Evolutionary conservation across 495 filamentous ascomycete species (phyloP).

Genomic region (Hypoxylon fragiforme): DNA sequence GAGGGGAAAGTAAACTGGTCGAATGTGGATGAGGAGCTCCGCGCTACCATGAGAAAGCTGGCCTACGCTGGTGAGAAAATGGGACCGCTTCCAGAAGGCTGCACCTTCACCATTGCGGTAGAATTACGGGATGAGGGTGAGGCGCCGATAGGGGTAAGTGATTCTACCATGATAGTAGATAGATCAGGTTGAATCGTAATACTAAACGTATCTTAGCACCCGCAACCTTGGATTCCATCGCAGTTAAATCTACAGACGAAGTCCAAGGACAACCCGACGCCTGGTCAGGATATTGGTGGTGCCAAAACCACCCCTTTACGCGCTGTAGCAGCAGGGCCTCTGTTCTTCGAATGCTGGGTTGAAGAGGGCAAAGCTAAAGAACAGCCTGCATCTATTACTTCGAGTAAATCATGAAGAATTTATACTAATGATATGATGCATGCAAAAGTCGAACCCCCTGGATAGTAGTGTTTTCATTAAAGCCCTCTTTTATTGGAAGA

Average conservation of each 20-base stretch:
- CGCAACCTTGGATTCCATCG: constrained; percentile 69
- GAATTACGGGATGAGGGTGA: constrained; percentile 76
- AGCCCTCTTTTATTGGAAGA: not conserved
- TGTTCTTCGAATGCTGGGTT: constrained; percentile 70
- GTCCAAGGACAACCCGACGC: constrained; percentile 38
- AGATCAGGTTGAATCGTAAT: not conserved
- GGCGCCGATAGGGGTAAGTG: constrained; percentile 69
- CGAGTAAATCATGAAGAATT: constrained; percentile 4
- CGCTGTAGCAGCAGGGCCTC: constrained; percentile 63
- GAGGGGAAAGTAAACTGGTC: constrained; percentile 43
- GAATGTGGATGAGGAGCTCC: constrained; percentile 51
- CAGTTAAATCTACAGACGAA: constrained; percentile 52
- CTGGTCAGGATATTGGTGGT: constrained; percentile 49
- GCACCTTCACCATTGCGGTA: constrained; percentile 84
- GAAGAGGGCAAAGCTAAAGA: constrained; percentile 56
- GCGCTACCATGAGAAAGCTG: constrained; percentile 55
- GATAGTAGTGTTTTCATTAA: too few relatives aligned
- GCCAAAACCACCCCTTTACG: constrained; percentile 58
- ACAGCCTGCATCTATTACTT: constrained; percentile 10
- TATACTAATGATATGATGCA: not conserved
- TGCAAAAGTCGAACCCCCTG: too few relatives aligned
- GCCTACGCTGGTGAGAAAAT: constrained; percentile 61
- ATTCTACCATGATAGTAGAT: not conserved
- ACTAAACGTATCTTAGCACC: constrained; percentile 46
- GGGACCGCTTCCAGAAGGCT: constrained; percentile 67